Base-by-base conservation (phyloP, 139 green algal genomes). In the Micractinium conductrix region DNA sequence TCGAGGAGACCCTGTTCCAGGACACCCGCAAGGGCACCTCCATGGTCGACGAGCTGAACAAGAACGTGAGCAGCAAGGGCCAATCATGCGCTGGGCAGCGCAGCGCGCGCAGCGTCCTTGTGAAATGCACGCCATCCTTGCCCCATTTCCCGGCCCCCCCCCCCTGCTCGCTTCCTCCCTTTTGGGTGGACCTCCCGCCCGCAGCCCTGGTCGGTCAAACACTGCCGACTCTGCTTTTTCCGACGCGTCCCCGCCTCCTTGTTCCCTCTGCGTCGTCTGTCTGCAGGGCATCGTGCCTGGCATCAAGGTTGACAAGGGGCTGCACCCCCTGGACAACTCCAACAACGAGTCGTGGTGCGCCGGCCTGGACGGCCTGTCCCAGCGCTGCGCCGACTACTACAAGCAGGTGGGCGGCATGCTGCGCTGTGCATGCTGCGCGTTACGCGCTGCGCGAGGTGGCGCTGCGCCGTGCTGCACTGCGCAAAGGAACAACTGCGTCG, bases 1-100 rank as follows among this genome's bases (percentile, higher is more conserved):
- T 99, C 92, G 97, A 99, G 94, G 97, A 99, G 95, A 99, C 97
- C 71, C 96, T 99, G 74, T 99, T 97, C 95, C 97, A 99, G 95
- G 93, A 89, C 85, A 94, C 88, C 90, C 89, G 79, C 75, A 87
- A 89, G 58, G 96, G 96, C 91, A 95, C 93, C 87, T 91, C 90
- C 60, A 97, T 99, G 85, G 94, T 98, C 35, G 95, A 98, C 76
- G 89, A 91, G 75, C 88, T 99, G 84, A 96, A 94, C 44, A 91
- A 95, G 80, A 88, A 96, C 40, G 78, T 83, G 78, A 62, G 78
- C 10, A 40, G 53, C 53, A 62, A 14, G 53, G 7, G 53, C 53
- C 53, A 62, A 16, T 14, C 53, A 16, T 43, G 65, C 65, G 6
- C 4, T 43, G 63, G 28, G 33, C 65, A 72, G 33, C 65, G 12